Conservation (phyloP, 2,329 filamentous ascomycete genomes). For the Nemania sp. region DNA sequence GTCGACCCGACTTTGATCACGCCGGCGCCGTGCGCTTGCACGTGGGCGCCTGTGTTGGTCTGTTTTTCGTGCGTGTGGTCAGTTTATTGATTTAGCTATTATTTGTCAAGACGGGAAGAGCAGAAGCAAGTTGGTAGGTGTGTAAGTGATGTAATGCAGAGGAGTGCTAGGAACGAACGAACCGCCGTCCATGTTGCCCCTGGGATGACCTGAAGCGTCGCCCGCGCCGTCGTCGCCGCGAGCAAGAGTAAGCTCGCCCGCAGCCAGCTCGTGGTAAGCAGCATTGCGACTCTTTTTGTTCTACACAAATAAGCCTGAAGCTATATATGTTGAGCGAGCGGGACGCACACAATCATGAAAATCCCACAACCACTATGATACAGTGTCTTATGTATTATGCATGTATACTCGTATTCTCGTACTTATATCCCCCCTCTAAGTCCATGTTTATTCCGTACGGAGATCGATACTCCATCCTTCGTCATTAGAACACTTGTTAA, state of each 20-base stretch:
- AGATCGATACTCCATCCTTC: not conserved
- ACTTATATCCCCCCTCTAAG: too few relatives aligned
- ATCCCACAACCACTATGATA: too few relatives aligned
- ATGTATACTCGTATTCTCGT: not conserved
- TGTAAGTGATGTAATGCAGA: not conserved
- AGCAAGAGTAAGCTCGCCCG: conserved; percentile 28
- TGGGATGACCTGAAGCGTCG: conserved; percentile 37
- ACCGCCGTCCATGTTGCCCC: conserved; percentile 38
- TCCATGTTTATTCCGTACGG: not conserved
- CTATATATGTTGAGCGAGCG: too few relatives aligned
- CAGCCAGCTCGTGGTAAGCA: conserved; percentile 6
- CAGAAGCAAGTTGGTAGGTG: not conserved
- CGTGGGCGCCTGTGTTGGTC: conserved; percentile 46
- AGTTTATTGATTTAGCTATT: too few relatives aligned
- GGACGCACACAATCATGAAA: too few relatives aligned
- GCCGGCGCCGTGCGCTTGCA: conserved; percentile 69
- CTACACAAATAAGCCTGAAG: too few relatives aligned
- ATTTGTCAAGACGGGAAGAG: not conserved
- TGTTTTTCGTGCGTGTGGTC: too few relatives aligned
- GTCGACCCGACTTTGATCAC: conserved; percentile 60
- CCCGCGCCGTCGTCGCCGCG: conserved; percentile 29
- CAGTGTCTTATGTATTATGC: conserved; percentile 18
- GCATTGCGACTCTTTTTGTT: conserved; percentile 11
- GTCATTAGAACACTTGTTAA: not conserved
- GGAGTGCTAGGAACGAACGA: conserved; percentile 4